phyloP scores from a whole-genome alignment of 805 yeast species.

The Starmerella sirachaensis region DNA sequence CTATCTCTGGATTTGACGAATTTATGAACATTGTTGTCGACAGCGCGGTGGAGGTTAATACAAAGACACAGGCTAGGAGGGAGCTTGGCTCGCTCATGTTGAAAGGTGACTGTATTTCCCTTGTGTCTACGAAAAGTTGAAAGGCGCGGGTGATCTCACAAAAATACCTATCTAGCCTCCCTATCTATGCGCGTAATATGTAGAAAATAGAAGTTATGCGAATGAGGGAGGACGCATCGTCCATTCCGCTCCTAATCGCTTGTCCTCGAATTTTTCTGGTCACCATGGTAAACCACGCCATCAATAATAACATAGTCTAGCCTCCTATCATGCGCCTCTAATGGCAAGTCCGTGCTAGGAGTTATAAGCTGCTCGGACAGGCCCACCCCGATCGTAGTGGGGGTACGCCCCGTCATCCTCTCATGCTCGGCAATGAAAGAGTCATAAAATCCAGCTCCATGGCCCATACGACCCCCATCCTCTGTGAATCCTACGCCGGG shows the following conservation, averaged over 20 bases:
- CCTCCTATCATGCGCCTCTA: conserved; percentile 51
- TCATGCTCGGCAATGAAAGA: conserved; percentile 43
- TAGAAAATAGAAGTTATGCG: no score
- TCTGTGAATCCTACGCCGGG: conserved; percentile 77
- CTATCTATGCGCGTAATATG: no score
- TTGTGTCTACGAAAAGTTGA: conserved; percentile 48
- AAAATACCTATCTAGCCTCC: no score
- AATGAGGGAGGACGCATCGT: no score
- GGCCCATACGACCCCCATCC: conserved; percentile 55
- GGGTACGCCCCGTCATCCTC: conserved; percentile 7
- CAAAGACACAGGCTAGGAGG: conserved; percentile 38
- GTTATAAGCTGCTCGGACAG: conserved; percentile 49
- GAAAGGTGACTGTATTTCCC: conserved; percentile 88
- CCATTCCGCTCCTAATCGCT: background rate
- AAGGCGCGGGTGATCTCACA: no score
- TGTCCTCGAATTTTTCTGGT: no score
- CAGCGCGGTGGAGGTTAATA: conserved; percentile 50
- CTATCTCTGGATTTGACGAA: conserved; percentile 83
- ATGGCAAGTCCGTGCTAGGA: conserved; percentile 31
- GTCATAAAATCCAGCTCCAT: conserved; percentile 91
- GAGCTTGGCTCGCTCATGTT: conserved; percentile 48
- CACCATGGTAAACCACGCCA: conserved; percentile 19
- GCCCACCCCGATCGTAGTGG: conserved; percentile 46
- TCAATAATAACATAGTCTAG: conserved; percentile 45
- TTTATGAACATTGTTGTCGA: conserved; percentile 76